Conservation (phyloP, 2,329 filamentous ascomycete genomes). For the Cytospora schulzeri region DNA sequence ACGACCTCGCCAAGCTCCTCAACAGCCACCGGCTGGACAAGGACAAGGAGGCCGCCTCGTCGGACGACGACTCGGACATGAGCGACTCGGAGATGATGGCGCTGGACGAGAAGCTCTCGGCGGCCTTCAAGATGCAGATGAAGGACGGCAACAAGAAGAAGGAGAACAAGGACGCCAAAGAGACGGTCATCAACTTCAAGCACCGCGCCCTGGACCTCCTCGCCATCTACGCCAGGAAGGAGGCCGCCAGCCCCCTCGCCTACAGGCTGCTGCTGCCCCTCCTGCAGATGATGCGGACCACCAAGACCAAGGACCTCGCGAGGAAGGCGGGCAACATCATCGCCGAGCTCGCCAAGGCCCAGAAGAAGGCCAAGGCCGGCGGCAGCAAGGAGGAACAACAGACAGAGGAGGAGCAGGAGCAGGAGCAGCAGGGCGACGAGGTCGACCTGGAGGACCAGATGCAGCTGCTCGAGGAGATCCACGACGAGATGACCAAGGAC, state of each 20-base stretch:
- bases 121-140: constrained; percentile 79
- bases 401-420: not conserved
- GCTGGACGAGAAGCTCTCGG: constrained; percentile 78
- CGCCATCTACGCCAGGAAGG: constrained; percentile 79
- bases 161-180: constrained; percentile 83
- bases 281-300: constrained; percentile 74
- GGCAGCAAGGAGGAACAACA: constrained; percentile 46
- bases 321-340: constrained; percentile 75
- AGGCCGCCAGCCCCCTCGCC: constrained; percentile 67
- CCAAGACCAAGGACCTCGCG: constrained; percentile 72
- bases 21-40: constrained; percentile 69
- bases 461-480: constrained; percentile 65
- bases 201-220: constrained; percentile 87
- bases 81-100: constrained; percentile 94
- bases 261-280: constrained; percentile 75
- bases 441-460: constrained; percentile 49
- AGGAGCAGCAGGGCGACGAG: constrained; percentile 37
- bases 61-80: constrained; percentile 78
- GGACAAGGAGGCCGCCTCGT: constrained; percentile 56
- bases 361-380: constrained; percentile 59
- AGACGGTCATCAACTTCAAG: constrained; percentile 92
- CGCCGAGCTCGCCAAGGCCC: constrained; percentile 67
- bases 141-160: constrained; percentile 77
- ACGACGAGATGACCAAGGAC: constrained; percentile 66
- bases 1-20: constrained; percentile 54